A percentile compares a stretch with the other conserved stretches of the same genome.
Evolutionary conservation across 345 rosid species (phyloP).

Genomic region (Hibiscus mutabilis): DNA sequence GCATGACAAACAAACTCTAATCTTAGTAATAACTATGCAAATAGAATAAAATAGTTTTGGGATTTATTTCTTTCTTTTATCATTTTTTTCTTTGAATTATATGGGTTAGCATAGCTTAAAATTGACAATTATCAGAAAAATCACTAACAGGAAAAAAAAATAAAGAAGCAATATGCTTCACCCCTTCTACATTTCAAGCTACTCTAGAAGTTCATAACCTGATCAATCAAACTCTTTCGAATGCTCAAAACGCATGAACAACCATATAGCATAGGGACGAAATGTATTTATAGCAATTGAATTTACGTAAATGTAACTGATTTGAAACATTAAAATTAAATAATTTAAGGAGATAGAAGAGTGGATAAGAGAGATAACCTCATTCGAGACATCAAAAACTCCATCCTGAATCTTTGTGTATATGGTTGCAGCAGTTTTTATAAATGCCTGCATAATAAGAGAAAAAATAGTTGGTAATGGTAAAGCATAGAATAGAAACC

Average conservation of each 20-base stretch:
- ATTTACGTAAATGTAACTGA: neutral
- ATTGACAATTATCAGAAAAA: neutral
- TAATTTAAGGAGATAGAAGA: neutral
- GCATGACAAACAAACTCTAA: neutral
- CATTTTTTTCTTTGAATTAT: neutral
- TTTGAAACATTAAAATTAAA: neutral
- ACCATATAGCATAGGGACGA: neutral
- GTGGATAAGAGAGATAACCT: constrained; percentile 34
- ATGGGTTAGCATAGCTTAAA: neutral
- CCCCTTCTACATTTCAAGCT: neutral
- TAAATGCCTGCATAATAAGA: constrained; percentile 58
- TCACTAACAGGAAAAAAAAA: neutral
- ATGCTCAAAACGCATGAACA: neutral
- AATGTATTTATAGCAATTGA: too few species aligned
- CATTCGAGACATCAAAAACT: constrained; percentile 91
- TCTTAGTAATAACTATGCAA: neutral
- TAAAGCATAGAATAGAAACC: neutral
- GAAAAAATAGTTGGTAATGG: neutral
- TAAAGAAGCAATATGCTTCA: neutral
- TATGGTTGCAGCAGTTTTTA: constrained; percentile 88
- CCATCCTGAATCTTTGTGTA: constrained; percentile 98
- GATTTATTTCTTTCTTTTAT: too few species aligned
- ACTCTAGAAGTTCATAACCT: neutral
- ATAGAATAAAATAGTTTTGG: neutral
- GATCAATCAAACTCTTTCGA: neutral